phyloP scores from a whole-genome alignment of 345 rosid species.

The Eucalyptus sp. region DNA sequence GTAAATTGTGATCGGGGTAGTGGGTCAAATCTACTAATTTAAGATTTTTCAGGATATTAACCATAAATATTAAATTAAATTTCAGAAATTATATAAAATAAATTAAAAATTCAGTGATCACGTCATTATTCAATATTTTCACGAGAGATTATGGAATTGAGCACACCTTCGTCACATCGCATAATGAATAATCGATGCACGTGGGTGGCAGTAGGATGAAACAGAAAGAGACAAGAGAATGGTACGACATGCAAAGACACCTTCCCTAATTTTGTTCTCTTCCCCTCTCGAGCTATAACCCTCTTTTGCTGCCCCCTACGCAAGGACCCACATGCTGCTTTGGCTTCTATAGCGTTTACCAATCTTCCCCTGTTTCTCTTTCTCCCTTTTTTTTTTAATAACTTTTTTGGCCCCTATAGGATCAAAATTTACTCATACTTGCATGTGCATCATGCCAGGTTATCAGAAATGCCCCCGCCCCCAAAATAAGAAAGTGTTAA shows the following conservation, averaged over 20 bases:
- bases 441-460: background rate
- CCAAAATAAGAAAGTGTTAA: background rate
- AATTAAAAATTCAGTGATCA: too few relatives aligned
- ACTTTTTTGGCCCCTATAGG: background rate
- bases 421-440: background rate
- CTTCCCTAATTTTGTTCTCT: background rate
- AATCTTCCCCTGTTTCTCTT: background rate
- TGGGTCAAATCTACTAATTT: rapidly evolving
- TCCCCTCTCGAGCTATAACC: background rate
- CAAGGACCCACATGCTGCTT: background rate
- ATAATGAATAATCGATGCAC: background rate
- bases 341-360: background rate
- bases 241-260: background rate
- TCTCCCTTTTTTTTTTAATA: rapidly evolving
- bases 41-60: too few relatives aligned
- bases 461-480: background rate
- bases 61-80: too few relatives aligned
- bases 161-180: background rate
- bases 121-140: background rate
- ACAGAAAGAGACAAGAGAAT: background rate
- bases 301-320: background rate
- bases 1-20: too few relatives aligned
- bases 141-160: background rate
- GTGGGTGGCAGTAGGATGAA: background rate
- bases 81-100: too few relatives aligned